phyloP scores from a whole-genome alignment of 2,329 filamentous ascomycete species.

The Alternaria sp. region DNA sequence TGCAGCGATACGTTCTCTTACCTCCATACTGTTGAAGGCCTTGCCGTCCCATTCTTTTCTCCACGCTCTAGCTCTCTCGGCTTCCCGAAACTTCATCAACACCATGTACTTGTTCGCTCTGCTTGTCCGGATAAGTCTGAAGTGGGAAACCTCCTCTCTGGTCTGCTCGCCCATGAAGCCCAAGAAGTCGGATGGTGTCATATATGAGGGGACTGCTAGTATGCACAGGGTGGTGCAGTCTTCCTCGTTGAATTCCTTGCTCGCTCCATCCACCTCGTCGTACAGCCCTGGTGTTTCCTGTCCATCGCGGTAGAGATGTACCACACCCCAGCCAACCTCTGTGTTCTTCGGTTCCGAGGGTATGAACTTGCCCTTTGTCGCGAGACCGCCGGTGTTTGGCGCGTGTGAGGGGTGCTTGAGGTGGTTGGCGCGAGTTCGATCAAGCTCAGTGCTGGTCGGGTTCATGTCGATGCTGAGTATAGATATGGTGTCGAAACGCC shows the following conservation, averaged over 20 bases:
- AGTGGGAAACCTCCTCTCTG: constrained; percentile 87
- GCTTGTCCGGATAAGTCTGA: constrained; percentile 90
- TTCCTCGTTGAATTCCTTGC: constrained; percentile 57
- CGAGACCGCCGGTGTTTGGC: constrained; percentile 63
- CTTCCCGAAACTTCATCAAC: constrained; percentile 88
- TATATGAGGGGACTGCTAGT: constrained; percentile 91
- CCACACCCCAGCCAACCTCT: constrained; percentile 88
- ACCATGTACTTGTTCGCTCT: constrained; percentile 93
- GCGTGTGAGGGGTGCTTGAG: constrained; percentile 57
- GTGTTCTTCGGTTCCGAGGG: constrained; percentile 75
- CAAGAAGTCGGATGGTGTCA: constrained; percentile 88
- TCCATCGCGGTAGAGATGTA: constrained; percentile 90
- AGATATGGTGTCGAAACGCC: constrained; percentile 80
- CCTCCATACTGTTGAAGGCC: constrained; percentile 91
- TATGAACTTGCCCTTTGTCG: constrained; percentile 83
- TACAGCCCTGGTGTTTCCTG: constrained; percentile 74
- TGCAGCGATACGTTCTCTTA: constrained; percentile 51
- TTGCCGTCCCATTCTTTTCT: constrained; percentile 90
- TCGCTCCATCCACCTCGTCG: constrained; percentile 54
- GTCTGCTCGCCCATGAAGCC: constrained; percentile 92
- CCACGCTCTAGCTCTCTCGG: constrained; percentile 79
- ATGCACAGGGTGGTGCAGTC: constrained; percentile 91
- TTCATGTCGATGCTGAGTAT: constrained; percentile 84
- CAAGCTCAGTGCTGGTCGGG: constrained; percentile 37
- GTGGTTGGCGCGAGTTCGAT: constrained; percentile 43